Percentiles rank a stretch among this genome's conserved stretches.
phyloP scores from a whole-genome alignment of 73 alveolate genomes.

The Tetrahymena malaccensis region DNA sequence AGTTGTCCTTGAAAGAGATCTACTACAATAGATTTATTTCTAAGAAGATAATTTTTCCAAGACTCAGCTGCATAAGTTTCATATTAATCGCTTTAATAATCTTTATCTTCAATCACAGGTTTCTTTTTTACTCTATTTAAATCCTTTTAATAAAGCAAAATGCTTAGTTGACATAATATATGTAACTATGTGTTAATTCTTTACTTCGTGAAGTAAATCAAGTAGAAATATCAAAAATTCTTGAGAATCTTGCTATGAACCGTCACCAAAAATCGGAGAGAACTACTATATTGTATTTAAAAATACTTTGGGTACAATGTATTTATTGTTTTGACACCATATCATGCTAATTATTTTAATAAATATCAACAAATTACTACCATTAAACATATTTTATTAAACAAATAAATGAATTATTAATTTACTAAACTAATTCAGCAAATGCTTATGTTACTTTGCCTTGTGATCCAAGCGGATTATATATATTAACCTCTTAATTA shows the following conservation, averaged over 20 bases:
- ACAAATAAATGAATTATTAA: slow-evolving; percentile 1
- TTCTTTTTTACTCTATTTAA: slow-evolving; percentile 73
- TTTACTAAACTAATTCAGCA: slow-evolving; percentile 54
- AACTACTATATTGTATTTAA: slow-evolving; percentile 40
- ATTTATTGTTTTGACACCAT: slow-evolving; percentile 1
- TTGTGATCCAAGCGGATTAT: slow-evolving; percentile 83
- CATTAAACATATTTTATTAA: background rate
- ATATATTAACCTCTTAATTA: slow-evolving; percentile 64
- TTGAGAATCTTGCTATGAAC: slow-evolving; percentile 82
- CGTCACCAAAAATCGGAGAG: slow-evolving; percentile 62
- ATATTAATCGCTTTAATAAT: slow-evolving; percentile 36
- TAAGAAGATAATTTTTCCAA: slow-evolving; percentile 59
- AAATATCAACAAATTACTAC: background rate
- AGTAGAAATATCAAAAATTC: slow-evolving; percentile 89
- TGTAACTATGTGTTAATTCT: background rate
- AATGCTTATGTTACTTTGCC: slow-evolving; percentile 58
- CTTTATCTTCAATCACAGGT: slow-evolving; percentile 76
- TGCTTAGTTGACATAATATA: background rate
- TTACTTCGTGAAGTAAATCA: slow-evolving; percentile 95
- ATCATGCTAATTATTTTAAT: slow-evolving; percentile 2
- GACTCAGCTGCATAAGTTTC: slow-evolving; percentile 50
- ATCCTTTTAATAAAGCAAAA: background rate
- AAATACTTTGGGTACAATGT: slow-evolving; percentile 50
- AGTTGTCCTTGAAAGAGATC: slow-evolving; percentile 80
- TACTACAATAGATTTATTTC: slow-evolving; percentile 64